Conservation (phyloP, 495 filamentous ascomycete genomes). For the Pseudoneurospora amorphoporcata region DNA sequence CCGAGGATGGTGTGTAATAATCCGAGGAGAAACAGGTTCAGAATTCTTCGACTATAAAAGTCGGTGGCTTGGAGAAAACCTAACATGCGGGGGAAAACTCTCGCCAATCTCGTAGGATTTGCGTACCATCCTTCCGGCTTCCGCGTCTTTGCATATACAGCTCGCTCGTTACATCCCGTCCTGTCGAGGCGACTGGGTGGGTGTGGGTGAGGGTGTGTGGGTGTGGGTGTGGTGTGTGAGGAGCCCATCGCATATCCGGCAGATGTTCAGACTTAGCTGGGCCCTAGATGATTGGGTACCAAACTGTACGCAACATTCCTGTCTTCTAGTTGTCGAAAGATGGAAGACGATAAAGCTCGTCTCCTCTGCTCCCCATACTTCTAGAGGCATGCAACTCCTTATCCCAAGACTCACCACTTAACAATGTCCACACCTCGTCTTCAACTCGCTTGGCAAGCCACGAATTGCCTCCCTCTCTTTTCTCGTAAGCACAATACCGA, state of each 20-base stretch:
- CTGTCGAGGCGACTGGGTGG: not conserved
- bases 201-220: not conserved
- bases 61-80: not conserved
- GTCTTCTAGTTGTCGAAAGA: not conserved
- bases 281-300: not conserved
- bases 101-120: not conserved
- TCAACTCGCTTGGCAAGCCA: slow-evolving; percentile 39
- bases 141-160: not conserved
- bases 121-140: not conserved
- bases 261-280: not conserved
- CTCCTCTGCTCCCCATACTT: too few relatives aligned
- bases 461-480: slow-evolving; percentile 45
- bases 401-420: not conserved
- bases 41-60: not conserved
- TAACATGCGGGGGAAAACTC: not conserved
- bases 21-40: not conserved
- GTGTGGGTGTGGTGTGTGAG: not conserved
- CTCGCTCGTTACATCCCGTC: not conserved
- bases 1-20: not conserved
- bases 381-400: not conserved
- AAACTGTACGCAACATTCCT: not conserved
- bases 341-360: not conserved
- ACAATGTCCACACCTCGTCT: slow-evolving; percentile 1
- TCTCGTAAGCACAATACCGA: slow-evolving; percentile 40
- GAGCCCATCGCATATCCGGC: not conserved